Percentiles rank a stretch among this genome's conserved stretches.
Evolutionary conservation across 2,329 filamentous ascomycete genomes (phyloP).

Genomic region (Trichophyton simii): DNA sequence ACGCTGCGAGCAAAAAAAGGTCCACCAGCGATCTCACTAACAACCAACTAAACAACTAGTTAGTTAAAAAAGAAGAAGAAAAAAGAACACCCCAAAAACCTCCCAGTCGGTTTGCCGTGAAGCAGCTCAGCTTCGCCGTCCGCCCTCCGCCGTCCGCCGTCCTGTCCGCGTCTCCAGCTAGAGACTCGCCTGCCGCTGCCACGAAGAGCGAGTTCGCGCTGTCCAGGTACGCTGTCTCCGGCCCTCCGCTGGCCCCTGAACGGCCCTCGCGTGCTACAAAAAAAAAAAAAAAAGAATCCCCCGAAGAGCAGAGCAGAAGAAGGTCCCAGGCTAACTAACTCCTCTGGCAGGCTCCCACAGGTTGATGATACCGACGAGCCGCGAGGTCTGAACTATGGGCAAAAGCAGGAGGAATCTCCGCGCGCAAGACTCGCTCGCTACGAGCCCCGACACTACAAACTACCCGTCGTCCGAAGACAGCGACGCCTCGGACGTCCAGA

Average conservation of each 20-base stretch:
- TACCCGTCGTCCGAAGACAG: constrained; percentile 44
- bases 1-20: neutral
- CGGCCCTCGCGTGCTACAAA: neutral
- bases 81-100: neutral
- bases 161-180: neutral
- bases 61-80: no score
- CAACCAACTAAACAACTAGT: no score
- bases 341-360: neutral
- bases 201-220: neutral
- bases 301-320: neutral
- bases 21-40: neutral
- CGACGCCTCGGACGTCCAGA: constrained; percentile 41
- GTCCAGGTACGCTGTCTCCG: neutral
- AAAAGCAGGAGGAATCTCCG: constrained; percentile 48
- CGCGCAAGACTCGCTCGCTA: constrained; percentile 40
- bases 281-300: neutral
- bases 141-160: neutral
- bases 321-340: neutral
- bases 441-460: constrained; percentile 37
- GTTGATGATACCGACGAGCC: constrained; percentile 4
- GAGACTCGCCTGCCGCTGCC: neutral
- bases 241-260: neutral
- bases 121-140: neutral
- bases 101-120: neutral
- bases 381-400: constrained; percentile 30